Percentiles rank a stretch among this genome's conserved stretches.
Conservation (phyloP, 2,329 filamentous ascomycete genomes). For the Cucurbitaria berberidis region DNA sequence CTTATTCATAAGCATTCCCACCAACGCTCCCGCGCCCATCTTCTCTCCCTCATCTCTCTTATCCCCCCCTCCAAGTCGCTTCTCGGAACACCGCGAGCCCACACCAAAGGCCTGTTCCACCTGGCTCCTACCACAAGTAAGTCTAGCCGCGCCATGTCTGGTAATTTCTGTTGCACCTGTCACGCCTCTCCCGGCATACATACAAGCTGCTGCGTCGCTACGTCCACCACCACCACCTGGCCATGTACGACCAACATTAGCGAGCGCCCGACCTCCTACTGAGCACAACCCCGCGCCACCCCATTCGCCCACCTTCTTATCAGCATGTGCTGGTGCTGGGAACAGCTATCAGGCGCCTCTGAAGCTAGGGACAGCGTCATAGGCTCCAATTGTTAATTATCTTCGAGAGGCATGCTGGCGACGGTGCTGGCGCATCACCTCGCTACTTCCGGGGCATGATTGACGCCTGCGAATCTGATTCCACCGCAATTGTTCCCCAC, state of each 20-base stretch:
- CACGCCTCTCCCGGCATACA: constrained; percentile 12
- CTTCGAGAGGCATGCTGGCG: constrained; percentile 24
- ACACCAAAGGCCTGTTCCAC: constrained; percentile 32
- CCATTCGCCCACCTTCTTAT: constrained; percentile 46
- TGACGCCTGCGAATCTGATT: constrained; percentile 12
- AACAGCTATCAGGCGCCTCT: constrained; percentile 36
- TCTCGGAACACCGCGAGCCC: constrained; percentile 37
- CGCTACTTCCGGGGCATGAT: constrained; percentile 14
- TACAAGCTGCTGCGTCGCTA: constrained; percentile 15
- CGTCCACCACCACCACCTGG: constrained; percentile 17
- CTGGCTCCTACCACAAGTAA: constrained; percentile 37
- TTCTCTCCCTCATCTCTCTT: constrained; percentile 18
- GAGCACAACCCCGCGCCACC: constrained; percentile 35
- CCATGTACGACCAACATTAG: constrained; percentile 30
- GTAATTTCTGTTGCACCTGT: constrained; percentile 20
- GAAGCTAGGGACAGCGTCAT: constrained; percentile 30
- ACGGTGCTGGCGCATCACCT: constrained; percentile 25
- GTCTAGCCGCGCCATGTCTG: constrained; percentile 16
- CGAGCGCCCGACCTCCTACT: constrained; percentile 21
- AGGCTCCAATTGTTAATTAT: constrained; percentile 23
- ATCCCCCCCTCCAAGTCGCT: constrained; percentile 36
- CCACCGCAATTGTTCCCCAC: constrained; percentile 11
- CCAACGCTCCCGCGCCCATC: constrained; percentile 27
- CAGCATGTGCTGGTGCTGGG: constrained; percentile 28
- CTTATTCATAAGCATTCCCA: constrained; percentile 46